phyloP scores from a whole-genome alignment of 371 early-diverging fungal genomes.

The Chytridium lagenaria region DNA sequence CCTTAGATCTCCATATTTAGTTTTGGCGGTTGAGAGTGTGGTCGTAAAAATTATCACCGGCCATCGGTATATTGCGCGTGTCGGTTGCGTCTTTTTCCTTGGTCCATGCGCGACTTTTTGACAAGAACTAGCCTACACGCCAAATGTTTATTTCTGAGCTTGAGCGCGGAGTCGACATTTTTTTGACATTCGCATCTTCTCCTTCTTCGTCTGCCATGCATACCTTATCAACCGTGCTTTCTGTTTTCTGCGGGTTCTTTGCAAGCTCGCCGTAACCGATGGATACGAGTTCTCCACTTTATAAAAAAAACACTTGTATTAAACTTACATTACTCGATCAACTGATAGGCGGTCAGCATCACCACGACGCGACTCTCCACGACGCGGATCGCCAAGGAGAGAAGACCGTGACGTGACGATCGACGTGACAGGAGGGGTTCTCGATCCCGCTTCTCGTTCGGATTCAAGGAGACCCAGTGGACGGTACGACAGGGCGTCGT shows the following conservation, averaged over 20 bases:
- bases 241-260: background rate
- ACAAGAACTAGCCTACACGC: too few relatives aligned
- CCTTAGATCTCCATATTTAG: too few relatives aligned
- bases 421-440: background rate
- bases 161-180: too few relatives aligned
- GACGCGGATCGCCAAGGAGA: background rate
- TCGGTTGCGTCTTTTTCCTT: too few relatives aligned
- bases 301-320: background rate
- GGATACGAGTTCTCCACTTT: background rate
- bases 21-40: too few relatives aligned
- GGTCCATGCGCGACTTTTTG: too few relatives aligned
- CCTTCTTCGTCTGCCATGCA: background rate
- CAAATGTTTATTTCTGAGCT: too few relatives aligned
- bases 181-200: too few relatives aligned
- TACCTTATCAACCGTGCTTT: background rate
- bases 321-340: too few relatives aligned
- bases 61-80: too few relatives aligned
- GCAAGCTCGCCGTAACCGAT: background rate
- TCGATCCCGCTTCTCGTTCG: background rate
- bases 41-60: too few relatives aligned
- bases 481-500: background rate
- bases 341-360: too few relatives aligned
- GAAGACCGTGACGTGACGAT: conserved; percentile 1
- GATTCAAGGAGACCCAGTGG: background rate
- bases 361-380: background rate